These are phyloP conservation scores for Incumbomyces lentus DNA, from an alignment of 2,329 filamentous ascomycete species.

Conservation along the genomic window DNA sequence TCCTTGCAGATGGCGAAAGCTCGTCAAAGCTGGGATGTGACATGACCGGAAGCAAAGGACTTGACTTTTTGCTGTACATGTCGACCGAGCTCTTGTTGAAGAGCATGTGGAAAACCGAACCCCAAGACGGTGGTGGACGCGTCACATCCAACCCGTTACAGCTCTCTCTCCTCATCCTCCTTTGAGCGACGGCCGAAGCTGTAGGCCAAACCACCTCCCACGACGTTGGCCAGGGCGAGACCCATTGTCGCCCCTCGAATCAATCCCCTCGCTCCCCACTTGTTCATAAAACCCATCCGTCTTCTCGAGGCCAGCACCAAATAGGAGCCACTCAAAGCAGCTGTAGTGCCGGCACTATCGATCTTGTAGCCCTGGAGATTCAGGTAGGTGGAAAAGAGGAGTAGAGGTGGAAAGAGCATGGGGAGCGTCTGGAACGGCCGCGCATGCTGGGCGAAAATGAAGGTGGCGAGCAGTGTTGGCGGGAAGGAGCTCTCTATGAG, in stretches of 20 bases:
- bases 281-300: slow-evolving; percentile 37
- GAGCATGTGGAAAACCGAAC: too few species aligned
- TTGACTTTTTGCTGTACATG: too few species aligned
- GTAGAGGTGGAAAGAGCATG: slow-evolving; percentile 56
- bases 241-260: slow-evolving; percentile 37
- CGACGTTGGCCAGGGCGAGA: slow-evolving; percentile 35
- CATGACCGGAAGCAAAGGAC: too few species aligned
- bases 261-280: slow-evolving; percentile 35
- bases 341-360: slow-evolving; percentile 53
- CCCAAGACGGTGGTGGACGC: too few species aligned
- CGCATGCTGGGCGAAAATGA: slow-evolving; percentile 55
- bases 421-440: slow-evolving; percentile 57
- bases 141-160: too few species aligned
- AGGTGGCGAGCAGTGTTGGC: slow-evolving; percentile 53
- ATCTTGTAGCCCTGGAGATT: slow-evolving; percentile 53
- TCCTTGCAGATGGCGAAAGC: too few species aligned
- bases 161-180: slow-evolving; percentile 22
- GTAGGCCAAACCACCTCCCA: slow-evolving; percentile 38
- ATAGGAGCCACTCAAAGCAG: slow-evolving; percentile 56
- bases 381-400: slow-evolving; percentile 56
- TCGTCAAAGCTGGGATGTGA: too few species aligned
- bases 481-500: slow-evolving; percentile 52
- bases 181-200: slow-evolving; percentile 32
- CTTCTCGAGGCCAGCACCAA: slow-evolving; percentile 52
- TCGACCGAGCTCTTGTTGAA: too few species aligned